A percentile compares a stretch with the other conserved stretches of the same genome.
Evolutionary conservation across 352 stramenopile genomes (phyloP).

Genomic region (Poterioochromonas sp.): DNA sequence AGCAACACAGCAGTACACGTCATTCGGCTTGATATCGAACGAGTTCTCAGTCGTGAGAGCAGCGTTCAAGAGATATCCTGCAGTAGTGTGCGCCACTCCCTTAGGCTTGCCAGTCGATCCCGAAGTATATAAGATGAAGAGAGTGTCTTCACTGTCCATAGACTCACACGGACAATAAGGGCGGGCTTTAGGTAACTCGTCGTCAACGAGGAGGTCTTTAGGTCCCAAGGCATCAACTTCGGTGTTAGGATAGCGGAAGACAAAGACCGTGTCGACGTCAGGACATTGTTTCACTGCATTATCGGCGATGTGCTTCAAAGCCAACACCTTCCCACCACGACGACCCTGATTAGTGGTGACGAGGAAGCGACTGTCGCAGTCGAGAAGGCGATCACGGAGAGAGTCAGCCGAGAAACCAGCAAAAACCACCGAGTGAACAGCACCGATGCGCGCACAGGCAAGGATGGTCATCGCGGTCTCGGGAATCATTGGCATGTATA

Average conservation of each 20-base stretch:
- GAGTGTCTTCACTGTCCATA: conserved; percentile 83
- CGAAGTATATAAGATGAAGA: conserved; percentile 97
- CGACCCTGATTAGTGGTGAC: conserved; percentile 86
- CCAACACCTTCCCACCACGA: conserved; percentile 76
- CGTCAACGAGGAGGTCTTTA: conserved; percentile 88
- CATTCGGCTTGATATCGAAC: background rate
- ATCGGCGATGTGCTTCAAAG: conserved; percentile 90
- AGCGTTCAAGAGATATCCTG: conserved; percentile 76
- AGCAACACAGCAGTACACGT: conserved; percentile 62
- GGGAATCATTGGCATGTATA: conserved; percentile 99
- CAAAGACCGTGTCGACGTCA: conserved; percentile 83
- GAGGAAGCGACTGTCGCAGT: conserved; percentile 78
- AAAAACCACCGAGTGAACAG: conserved; percentile 93
- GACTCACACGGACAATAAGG: conserved; percentile 85
- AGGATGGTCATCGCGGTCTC: conserved; percentile 94
- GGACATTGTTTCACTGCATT: conserved; percentile 67
- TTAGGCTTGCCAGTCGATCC: conserved; percentile 88
- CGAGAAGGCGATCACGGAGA: conserved; percentile 83
- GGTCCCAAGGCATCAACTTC: conserved; percentile 62
- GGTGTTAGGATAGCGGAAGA: conserved; percentile 75
- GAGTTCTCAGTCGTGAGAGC: background rate
- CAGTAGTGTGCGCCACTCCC: conserved; percentile 87
- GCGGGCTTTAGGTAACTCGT: conserved; percentile 64
- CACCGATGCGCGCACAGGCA: conserved; percentile 90
- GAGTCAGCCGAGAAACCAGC: conserved; percentile 82